A percentile compares a stretch with the other conserved stretches of the same genome.
Evolutionary conservation across 441 rosid genomes (phyloP).

Genomic region (Populus hybrid): DNA sequence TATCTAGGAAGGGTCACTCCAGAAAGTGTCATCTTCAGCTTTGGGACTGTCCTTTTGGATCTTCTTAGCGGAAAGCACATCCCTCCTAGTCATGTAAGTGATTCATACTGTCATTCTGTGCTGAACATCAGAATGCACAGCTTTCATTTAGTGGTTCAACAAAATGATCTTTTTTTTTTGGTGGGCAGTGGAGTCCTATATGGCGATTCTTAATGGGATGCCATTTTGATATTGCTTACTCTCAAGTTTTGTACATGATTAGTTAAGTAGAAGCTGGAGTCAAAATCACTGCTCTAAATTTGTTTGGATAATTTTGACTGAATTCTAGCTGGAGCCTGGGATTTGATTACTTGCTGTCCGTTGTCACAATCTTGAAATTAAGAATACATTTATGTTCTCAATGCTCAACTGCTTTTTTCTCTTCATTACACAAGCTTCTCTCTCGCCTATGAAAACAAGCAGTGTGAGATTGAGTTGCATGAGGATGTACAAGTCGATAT

Average conservation of each 20-base stretch:
- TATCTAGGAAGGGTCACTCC: constrained; percentile 78
- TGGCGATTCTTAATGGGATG: background rate
- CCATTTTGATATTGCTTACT: background rate
- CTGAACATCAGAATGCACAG: background rate
- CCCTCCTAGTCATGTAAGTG: constrained; percentile 88
- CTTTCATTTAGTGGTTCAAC: background rate
- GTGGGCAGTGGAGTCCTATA: background rate
- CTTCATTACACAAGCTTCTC: no score
- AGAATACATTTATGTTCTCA: background rate
- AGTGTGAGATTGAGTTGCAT: background rate
- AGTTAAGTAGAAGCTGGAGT: background rate
- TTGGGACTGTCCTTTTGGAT: constrained; percentile 89
- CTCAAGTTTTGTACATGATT: background rate
- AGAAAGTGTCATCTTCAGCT: constrained; percentile 85
- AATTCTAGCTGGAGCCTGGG: background rate
- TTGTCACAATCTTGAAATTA: background rate
- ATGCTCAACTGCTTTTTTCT: background rate
- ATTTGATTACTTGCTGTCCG: background rate
- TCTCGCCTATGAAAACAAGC: background rate
- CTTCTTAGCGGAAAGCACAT: constrained; percentile 90
- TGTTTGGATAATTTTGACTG: background rate
- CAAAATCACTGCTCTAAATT: background rate
- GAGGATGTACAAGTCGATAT: background rate
- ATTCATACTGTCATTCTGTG: constrained; percentile 2
- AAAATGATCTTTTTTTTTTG: background rate